Base-by-base conservation (phyloP, 2,329 filamentous ascomycete genomes). In the Claviceps arundinis region DNA sequence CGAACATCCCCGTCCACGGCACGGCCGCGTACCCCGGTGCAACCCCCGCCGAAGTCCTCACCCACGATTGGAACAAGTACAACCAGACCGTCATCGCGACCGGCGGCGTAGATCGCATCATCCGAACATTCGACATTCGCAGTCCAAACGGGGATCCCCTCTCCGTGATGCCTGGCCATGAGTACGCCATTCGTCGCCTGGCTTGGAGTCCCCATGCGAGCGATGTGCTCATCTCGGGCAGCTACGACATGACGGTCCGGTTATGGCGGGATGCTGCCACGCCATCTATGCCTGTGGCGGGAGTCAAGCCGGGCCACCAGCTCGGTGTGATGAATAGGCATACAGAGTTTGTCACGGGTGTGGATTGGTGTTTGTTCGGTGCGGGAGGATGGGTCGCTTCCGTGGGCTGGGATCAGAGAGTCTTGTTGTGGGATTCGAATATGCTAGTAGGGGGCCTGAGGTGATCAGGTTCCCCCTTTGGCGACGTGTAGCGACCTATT, bases 31-130 rank as follows among this genome's bases (percentile, higher is more conserved):
- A 71, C 11, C 16, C 63, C 59, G 50, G 59, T 57, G 30, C 63
- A 58, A 54, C 66, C 62, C 89, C 89, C 0, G 77, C 81, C 9
- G 93, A 98, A 72, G 81, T 88, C 40, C 77, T 98, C 37, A 95
- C 90, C 0, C 93, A 97, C 69, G 93, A 98, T 68, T 98, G 93
- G 93, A 98, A 98, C 72, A 98, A 98, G 69, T 98, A 98, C 70
- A 80, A 86, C 41, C 82, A 89, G 58, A 85, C 82, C 0, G 75
- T 96, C 26, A 73, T 98, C 51, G 93, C 93, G 0, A 89, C 89
- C 0, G 93, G 82, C 1, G 91, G 93, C 51, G 93, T 97, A 3
- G 93, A 98, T 67, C 80, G 87, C 51, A 72, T 85, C 17, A 84
- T 98, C 55, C 82, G 93, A 47, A 93, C 87, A 0, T 97, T 97